Percentiles rank a stretch among this genome's conserved stretches.
These are phyloP conservation scores for Colletotrichum endophyticum DNA, from an alignment of 2,329 filamentous ascomycete species.

Conservation along the genomic window DNA sequence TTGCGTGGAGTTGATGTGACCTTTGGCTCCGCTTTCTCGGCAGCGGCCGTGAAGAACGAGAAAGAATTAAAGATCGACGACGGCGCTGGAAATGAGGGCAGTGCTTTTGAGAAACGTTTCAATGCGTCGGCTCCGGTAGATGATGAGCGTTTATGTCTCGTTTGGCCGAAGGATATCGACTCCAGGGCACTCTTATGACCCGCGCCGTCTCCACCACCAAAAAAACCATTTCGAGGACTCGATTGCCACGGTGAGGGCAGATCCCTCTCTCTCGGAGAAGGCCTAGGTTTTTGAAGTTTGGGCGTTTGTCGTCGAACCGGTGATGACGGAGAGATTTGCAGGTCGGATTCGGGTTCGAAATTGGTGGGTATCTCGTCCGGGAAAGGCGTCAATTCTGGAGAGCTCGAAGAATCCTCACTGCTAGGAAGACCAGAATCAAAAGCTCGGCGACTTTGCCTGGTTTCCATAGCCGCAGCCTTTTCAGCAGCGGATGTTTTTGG, in stretches of 20 bases:
- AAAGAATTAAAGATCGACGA: constrained; percentile 20
- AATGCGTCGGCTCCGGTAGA: constrained; percentile 63
- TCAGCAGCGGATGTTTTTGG: constrained; percentile 61
- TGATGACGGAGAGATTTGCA: constrained; percentile 2
- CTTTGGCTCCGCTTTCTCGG: constrained; percentile 10
- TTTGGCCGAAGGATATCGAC: constrained; percentile 48
- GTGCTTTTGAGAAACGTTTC: constrained; percentile 59
- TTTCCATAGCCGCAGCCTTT: constrained; percentile 60
- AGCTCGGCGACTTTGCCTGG: constrained; percentile 37
- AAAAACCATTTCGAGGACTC: constrained; percentile 41
- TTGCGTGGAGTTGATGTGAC: background rate
- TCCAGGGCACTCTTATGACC: constrained; percentile 42
- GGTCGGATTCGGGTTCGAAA: constrained; percentile 13
- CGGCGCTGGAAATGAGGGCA: constrained; percentile 52
- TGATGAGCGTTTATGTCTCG: constrained; percentile 53
- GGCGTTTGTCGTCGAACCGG: constrained; percentile 2
- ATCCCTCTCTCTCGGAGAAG: background rate
- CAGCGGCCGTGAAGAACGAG: constrained; percentile 19
- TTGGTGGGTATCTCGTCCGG: constrained; percentile 16
- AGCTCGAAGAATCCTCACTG: constrained; percentile 15
- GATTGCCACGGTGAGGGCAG: constrained; percentile 45
- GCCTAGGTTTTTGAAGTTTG: constrained; percentile 11
- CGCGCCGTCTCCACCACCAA: constrained; percentile 30
- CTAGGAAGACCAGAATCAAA: constrained; percentile 27
- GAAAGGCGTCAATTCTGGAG: constrained; percentile 17